Base-by-base conservation (phyloP, 352 stramenopile genomes). In the Plasmopara muralis region DNA sequence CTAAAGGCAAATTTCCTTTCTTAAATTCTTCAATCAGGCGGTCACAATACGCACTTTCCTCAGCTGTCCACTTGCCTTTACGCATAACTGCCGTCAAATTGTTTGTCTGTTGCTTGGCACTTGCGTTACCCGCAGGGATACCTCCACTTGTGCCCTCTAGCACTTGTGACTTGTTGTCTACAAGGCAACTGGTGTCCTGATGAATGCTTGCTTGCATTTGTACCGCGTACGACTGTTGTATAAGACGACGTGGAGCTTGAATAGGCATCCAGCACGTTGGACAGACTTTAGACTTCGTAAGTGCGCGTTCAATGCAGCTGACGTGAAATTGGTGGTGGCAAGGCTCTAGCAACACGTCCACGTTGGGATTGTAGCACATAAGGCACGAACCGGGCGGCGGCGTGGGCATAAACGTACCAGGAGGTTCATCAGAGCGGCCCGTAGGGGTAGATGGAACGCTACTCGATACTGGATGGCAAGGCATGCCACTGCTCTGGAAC, bases 31-130 rank as follows among this genome's bases (percentile, higher is more conserved):
- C 85, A 39, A 96, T 97, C 14, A 99, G 72, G 13, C 94, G 85
- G 66, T 98, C 97, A 44, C 95, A 97, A 67, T 98, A 99, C 10
- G 89, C 81, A 67, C 97, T 96, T 68, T 99, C 96, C 63, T 99
- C 95, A 0, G 79, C 57, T 15, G 95, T 98, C 95, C 95, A 99
- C 72, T 98, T 98, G 44, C 95, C 95, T 48, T 97, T 87, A 30
- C 95, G 76, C 61, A 98, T 90, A 9, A 61, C 57, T 18, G 47
- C 38, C 5, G 57, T 34, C 5, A 57, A 53, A 30, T 52, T 55
- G 3, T 54, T 38, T 18, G 31, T 38, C 28, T 41, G 39, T 14
- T 41, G 12, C 13, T 25, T 53, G n/a, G 46, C 20, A 10, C 50
- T 43, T 25, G 43, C 13, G 10, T 39, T 37, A 16, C 48, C 28